A percentile compares a stretch with the other conserved stretches of the same genome.
Conservation (phyloP, 148 eudicot species). For the Chenopodium quinoa region DNA sequence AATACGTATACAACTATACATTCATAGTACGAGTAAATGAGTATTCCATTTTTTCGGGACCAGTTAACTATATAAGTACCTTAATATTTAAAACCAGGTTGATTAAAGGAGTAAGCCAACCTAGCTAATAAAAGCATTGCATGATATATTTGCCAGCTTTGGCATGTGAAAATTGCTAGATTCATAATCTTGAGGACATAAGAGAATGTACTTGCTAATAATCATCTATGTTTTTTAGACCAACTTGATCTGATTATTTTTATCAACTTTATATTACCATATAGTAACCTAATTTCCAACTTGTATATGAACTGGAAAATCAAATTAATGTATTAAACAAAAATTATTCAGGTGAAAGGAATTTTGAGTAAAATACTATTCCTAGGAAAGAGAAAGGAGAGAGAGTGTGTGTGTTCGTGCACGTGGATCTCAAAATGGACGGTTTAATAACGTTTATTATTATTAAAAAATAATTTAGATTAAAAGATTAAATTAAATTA, state of each 20-base stretch:
- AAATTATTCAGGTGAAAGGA: slow-evolving; percentile 10
- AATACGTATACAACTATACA: no score
- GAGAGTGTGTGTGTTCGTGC: neutral
- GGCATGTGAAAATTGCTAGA: slow-evolving; percentile 12
- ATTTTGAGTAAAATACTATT: neutral
- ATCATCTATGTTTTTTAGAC: neutral
- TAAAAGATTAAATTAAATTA: no score
- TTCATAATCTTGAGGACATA: neutral
- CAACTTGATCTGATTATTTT: neutral
- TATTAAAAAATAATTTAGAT: no score
- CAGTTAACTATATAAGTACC: neutral
- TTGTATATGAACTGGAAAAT: slow-evolving; percentile 19
- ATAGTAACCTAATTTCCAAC: slow-evolving; percentile 17
- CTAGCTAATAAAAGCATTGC: neutral
- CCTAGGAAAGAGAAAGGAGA: neutral
- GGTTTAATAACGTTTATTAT: neutral
- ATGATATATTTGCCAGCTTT: slow-evolving; percentile 28
- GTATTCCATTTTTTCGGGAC: no score
- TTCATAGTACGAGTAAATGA: no score
- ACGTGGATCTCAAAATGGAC: slow-evolving; percentile 8
- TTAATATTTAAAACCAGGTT: neutral
- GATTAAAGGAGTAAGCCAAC: slow-evolving; percentile 6
- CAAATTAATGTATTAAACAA: no score
- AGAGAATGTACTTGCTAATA: neutral
- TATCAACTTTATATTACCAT: neutral